Base-by-base conservation (phyloP, 768 basidiomycete species). In the Auriscalpium orientale region DNA sequence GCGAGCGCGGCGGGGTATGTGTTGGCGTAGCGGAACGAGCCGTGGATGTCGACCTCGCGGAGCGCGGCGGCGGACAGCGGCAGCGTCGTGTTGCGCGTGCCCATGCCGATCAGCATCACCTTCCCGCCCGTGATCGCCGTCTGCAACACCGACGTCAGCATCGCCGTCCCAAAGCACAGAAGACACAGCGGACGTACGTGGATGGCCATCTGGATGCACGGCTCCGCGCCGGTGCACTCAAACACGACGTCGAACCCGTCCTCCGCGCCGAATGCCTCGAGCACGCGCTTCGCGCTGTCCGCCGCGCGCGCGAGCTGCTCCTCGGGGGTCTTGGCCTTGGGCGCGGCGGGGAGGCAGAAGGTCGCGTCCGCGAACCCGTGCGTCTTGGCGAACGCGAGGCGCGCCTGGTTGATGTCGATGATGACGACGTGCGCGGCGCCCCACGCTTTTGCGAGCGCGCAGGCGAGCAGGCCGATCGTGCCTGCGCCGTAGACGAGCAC, bases 41-140 rank as follows among this genome's bases (percentile, higher is more conserved):
- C 95, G 58, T 84, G 82, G 64, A 98, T 83, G 70, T 98, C 93
- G 57, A 98, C 91, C 71, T 97, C 95, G 51, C 95, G 85, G 55
- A 85, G 70, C 15, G 91, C 87, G 43, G 93, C 89, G 33, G 80
- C 78, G 45, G 87, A 86, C 55, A 94, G 78, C n/a, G 95, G 95
- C 53, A 97, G 76, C 60, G 79, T 76, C 55, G 87, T 81, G 64
- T 85, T 87, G 56, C 86, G 81, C 15, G 91, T 83, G 62, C 95
- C 95, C 95, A 98, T 98, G 20, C 95, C 95, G 61, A 98, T 83
- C 64, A 93, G 88, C 79, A 92, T 85, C 55, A 97, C 91, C 67
- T 88, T 91, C 50, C 91, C 91, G 51, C 94, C 95, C 16, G 89
- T 76, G 51, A 79, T 76, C 15, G 94, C 91, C 64, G 85, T 82